Base-by-base conservation (phyloP, 1,139 yeast genomes). In the Sugiyamaella paludigena region DNA sequence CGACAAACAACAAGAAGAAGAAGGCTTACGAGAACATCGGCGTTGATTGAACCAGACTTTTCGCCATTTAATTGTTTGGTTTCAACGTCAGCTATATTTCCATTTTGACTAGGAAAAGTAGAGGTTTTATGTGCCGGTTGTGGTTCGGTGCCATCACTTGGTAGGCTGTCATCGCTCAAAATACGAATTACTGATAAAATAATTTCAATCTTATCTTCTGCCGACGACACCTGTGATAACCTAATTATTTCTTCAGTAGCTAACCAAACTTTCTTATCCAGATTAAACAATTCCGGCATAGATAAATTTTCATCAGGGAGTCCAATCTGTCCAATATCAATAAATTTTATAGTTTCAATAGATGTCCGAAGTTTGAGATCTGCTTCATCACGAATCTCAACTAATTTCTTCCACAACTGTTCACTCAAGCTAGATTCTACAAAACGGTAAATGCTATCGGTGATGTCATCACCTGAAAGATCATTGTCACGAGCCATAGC, bases 1-100 rank as follows among this genome's bases (percentile, higher is more conserved):
- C 86, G 81, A 8, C 83, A 75, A 0, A 89, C 75, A 1, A 87
- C 89, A 69, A 88, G 72, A 5, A 88, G 77, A 51, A 91, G 69
- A 44, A 89, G 69, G 1, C 91, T 84, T 5, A 91, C 78, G 34
- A 91, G 70, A 0, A 87, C 81, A 62, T 91, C 98, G 0, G 98
- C 98, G 65, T 85, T 92, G 10, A 88, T 16, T 19, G 24, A 19
- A 19, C 24, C n/a, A 11, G 13, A 11, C 24, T 5, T 19, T 19
- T 19, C 24, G 24, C 24, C 24, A 19, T 19, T 19, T 32, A n/a
- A 10, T 13, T 32, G 15, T 15, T 33, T 40, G 30, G 45, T 46
- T 36, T 50, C 48, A 26, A 41, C 32, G 12, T 45, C 48, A 1
- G 72, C 61, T 5, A 19, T 19, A 19, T 5, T 19, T 19, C 24